Evolutionary conservation across 176 grass and related monocot genomes (phyloP), one percentile per base, ranked within the genome.

Genomic region (Carex pumila): DNA sequence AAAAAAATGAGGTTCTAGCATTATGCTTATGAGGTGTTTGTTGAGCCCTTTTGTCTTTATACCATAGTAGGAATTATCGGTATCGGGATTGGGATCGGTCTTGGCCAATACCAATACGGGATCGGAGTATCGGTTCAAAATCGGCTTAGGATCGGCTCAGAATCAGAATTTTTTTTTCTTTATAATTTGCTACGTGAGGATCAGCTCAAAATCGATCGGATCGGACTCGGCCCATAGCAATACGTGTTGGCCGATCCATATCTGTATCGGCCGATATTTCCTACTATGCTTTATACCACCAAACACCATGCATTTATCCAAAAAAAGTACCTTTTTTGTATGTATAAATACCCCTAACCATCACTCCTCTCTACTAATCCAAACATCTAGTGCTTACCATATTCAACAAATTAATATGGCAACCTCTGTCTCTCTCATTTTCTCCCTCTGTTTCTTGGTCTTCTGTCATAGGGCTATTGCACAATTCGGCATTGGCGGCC

Each of bases 401-500:
- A 79, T 60, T 74, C 25, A 34, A 6, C 2, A n/a, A 15, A 59
- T 12, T 34, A 15, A 60, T 18, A 65, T 79, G 54, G 3, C 49
- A 56, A 1, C 50, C 53, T 79, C 76, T 5, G 9, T 45, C 29
- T 79, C 32, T 34, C 53, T 79, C 13, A 7, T 36, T 32, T 79
- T 79, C 53, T 60, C 76, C 43, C 1, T 79, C 0, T 79, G 43
- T 3, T 21, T 59, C 50, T 79, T 79, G 76, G 76, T 84, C 19
- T 65, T 88, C 1, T 80, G 22, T 62, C 60, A 66, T 60, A 81
- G 62, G 10, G 67, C 81, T 49, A 34, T 72, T 7, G 86, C 89
- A 5, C 79, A 85, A 7, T 19, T 80, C 4, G 49, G 39, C 12
- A 63, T 29, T 37, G 76, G 76, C 9, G 61, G 76, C 13, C 32